Evolutionary conservation across 2,329 filamentous ascomycete genomes (phyloP), one percentile per base, ranked within the genome.

Genomic region (Pseudogymnoascus destructans): DNA sequence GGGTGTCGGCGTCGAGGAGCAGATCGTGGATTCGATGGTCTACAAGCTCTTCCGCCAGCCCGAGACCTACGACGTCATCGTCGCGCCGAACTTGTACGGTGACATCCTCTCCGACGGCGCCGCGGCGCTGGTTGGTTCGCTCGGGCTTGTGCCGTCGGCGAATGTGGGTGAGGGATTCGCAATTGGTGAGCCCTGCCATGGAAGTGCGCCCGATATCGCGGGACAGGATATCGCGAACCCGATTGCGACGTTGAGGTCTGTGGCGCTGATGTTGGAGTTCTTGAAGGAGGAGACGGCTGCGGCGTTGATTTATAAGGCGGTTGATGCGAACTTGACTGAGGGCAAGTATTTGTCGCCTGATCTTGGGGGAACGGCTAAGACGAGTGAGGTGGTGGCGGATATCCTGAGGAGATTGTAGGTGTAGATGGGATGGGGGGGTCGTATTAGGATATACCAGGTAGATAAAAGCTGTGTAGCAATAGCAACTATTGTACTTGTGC

Each of bases 31-130:
- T 75, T 92, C 86, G 62, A 98, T 98, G 93, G 90, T 97, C 60
- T 97, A 97, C 82, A 97, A 97, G 79, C 86, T 98, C 59, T 97
- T 97, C 84, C 89, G 92, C 62, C 89, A 97, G 74, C 93, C 93
- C 42, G 80, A 86, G 68, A 86, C 86, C 69, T 98, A 97, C 82
- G 93, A 98, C 72, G 92, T 97, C 64, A 95, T 98, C 66, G 93
- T 98, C 52, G 93, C 92, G 7, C 93, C 92, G 57, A 97, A 97
- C 75, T 80, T 98, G 61, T 97, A 98, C 75, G 93, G 93, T 65
- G 93, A 98, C 73, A 93, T 98, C 65, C 79, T 98, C 36, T 95
- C 90, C 1, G 93, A 98, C 72, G 92, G 90, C 64, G 92, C 93
- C 56, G 93, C 93, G 23, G 93, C 93, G 2, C 83, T 97, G 27